Conservation (phyloP, 495 filamentous ascomycete genomes). For the Penicillium soppii region DNA sequence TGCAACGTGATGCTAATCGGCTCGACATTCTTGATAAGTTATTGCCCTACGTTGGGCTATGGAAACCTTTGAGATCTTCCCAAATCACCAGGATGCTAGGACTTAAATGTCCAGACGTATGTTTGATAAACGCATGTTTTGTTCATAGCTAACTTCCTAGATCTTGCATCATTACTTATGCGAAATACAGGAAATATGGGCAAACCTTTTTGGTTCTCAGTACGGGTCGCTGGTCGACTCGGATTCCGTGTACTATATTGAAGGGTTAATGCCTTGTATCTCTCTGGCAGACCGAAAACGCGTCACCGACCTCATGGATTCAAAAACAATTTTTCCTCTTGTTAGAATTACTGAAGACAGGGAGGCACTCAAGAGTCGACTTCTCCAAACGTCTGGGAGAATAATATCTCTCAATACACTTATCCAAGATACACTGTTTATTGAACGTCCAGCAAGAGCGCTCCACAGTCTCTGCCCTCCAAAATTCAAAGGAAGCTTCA, state of each 20-base stretch:
- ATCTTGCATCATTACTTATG: slow-evolving; percentile 5
- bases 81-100: slow-evolving; percentile 9
- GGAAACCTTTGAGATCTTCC: slow-evolving; percentile 7
- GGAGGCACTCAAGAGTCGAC: not conserved
- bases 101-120: slow-evolving; percentile 9
- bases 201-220: not conserved
- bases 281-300: not conserved
- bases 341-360: not conserved
- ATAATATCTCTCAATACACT: slow-evolving; percentile 7
- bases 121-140: not conserved
- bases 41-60: slow-evolving; percentile 10
- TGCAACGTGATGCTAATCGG: slow-evolving; percentile 2
- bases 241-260: not conserved
- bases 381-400: not conserved
- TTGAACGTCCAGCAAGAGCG: slow-evolving; percentile 1
- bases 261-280: slow-evolving; percentile 1
- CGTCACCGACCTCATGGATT: not conserved
- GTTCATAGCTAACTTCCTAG: not conserved
- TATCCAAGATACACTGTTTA: slow-evolving; percentile 4
- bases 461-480: not conserved
- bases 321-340: slow-evolving; percentile 2
- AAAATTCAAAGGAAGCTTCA: not conserved
- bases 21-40: slow-evolving; percentile 6
- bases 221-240: not conserved
- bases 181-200: slow-evolving; percentile 4